Evolutionary conservation across 2,329 filamentous ascomycete species (phyloP), one percentile per base, ranked within the genome.

Genomic region (Curvularia verruculosa): DNA sequence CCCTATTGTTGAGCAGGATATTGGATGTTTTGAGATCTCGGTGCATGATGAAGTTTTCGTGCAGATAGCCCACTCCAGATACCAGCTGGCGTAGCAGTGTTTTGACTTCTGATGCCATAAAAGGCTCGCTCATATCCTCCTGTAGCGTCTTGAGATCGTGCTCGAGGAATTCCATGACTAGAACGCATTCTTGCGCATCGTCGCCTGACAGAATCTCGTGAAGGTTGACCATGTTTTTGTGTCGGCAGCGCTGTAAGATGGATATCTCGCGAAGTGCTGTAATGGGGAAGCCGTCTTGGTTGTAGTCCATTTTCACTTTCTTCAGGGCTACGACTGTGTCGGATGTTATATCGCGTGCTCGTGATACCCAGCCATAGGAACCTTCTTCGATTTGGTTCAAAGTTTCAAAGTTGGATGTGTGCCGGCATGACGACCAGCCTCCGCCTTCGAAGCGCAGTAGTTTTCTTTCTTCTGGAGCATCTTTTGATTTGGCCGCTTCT

Each of bases 361-460:
- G 85, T 52, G 93, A 93, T 4, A 99, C 95, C 85, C 89, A 94
- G 44, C 95, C 95, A 77, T 99, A 99, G 8, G 92, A 92, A 34
- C 95, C 95, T 80, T 99, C 95, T 77, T 98, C 95, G 69, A 99
- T 99, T 74, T 95, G 90, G 76, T 99, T 99, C 55, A 99, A 82
- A 66, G 91, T 90, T 70, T 97, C 91, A 78, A 93, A 99, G 71
- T 91, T 89, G 71, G 94, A 89, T 24, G 96, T 89, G 73, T 90
- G 90, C 58, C 90, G 84, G 71, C 89, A 90, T 3, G 85, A 82
- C 55, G 85, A 84, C 87, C 92, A 96, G 65, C 80, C 77, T 9
- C 85, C 84, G 13, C 82, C 81, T 9, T 89, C 84, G 71, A 96
- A 93, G 10, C 89, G 87, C 40, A 97, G 77, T 2, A 96, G 81